Base-by-base conservation (phyloP, 2,329 filamentous ascomycete species). In the Myriosclerotinia duriaeana region DNA sequence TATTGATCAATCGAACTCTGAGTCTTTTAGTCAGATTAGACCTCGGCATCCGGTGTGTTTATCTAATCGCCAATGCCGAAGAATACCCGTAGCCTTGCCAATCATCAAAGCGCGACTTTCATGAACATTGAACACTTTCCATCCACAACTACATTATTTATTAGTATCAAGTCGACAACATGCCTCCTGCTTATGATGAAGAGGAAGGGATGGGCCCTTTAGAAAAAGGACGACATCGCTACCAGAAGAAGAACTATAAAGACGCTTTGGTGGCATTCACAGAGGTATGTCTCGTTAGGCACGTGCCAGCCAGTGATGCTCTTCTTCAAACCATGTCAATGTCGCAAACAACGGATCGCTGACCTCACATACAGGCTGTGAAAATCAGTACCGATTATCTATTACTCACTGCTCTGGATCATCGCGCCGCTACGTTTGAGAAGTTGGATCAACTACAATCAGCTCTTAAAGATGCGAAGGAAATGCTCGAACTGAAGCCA, bases 381-480 rank as follows among this genome's bases (percentile, higher is more conserved):
- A 63, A 70, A 44, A 66, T 66, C 0, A 74, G 70, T 54, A 71
- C 71, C 17, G 70, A 68, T 14, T 64, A 74, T 68, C 53, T 75
- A 20, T 66, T 74, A 5, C 60, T 76, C 14, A 74, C 69, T 56
- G 73, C 75, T n/a, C 65, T 77, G 36, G 75, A 77, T 66, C 72
- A 74, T 71, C 72, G 76, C 60, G 75, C 75, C 26, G 76, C 75
- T n/a, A 70, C 75, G 42, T 74, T 73, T 64, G 75, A 77, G 68
- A 77, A 76, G 65, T 63, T 77, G 30, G 66, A 71, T 20, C 56
- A 73, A 36, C 63, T 75, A 2, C 69, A 73, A 42, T 63, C 61
- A 9, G 76, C 76, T 58, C 70, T 77, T 38, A 66, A 68, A 54
- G 76, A 77, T 72, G 72, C 74, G 3, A 76, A 73, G 50, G 48